phyloP scores from a whole-genome alignment of 129 eudicot genomes.

The Saposhnikovia divaricata region DNA sequence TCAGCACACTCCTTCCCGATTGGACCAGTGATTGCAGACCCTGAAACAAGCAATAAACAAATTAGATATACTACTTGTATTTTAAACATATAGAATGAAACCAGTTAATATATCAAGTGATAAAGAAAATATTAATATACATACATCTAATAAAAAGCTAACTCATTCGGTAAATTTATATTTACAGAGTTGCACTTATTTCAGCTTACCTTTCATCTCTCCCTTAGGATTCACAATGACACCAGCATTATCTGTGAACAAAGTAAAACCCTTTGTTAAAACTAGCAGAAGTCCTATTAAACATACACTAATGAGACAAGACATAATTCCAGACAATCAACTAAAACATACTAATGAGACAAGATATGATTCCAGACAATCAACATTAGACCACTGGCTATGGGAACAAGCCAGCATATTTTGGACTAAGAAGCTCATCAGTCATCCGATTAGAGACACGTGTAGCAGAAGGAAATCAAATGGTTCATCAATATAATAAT shows the following conservation, averaged over 20 bases:
- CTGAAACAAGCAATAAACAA: constrained; percentile 12
- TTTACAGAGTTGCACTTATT: neutral
- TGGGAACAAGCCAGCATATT: neutral
- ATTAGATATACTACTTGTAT: neutral
- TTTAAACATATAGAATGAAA: no score
- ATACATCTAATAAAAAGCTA: no score
- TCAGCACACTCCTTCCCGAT: constrained; percentile 79
- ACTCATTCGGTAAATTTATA: neutral
- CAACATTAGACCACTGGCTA: neutral
- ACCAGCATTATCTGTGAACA: constrained; percentile 58
- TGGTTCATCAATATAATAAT: neutral
- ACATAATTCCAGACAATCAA: no score
- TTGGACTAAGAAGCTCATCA: neutral
- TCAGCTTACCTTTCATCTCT: constrained; percentile 51
- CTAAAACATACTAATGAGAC: no score
- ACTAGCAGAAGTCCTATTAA: neutral
- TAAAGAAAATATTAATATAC: no score
- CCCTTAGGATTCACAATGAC: constrained; percentile 67
- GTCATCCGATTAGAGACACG: neutral
- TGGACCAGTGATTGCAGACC: constrained; percentile 70
- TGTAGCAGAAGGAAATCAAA: neutral
- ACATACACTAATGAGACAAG: no score
- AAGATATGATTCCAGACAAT: neutral
- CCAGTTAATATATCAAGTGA: no score
- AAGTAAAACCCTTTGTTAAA: neutral